Conservation (phyloP, 78 protist genomes). For the Planoprotostelium fungivorum region DNA sequence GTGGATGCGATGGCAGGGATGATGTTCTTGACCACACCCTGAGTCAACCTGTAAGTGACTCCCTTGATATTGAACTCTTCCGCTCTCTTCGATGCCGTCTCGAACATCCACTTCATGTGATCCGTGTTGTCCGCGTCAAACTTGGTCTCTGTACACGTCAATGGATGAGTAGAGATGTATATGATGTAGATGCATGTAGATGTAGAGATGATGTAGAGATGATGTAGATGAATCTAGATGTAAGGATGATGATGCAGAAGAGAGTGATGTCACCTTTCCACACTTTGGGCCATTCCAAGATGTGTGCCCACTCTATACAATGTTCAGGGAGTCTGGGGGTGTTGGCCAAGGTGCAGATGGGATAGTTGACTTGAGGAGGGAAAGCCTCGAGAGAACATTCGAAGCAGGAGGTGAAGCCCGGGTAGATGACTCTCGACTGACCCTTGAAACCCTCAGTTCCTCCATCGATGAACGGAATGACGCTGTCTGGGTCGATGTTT, state of each 20-base stretch:
- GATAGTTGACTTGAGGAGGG: conserved; percentile 88
- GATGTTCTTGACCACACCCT: conserved; percentile 93
- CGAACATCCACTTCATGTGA: conserved; percentile 88
- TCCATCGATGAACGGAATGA: conserved; percentile 94
- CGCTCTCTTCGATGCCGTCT: conserved; percentile 79
- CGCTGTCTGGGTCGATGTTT: conserved; percentile 24
- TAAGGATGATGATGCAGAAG: too few relatives aligned
- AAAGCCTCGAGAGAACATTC: conserved; percentile 88
- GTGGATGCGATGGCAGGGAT: conserved; percentile 98
- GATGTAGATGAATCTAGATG: too few relatives aligned
- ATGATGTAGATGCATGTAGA: not conserved
- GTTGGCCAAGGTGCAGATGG: conserved; percentile 94
- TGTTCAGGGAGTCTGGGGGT: conserved; percentile 95
- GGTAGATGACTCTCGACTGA: conserved; percentile 90
- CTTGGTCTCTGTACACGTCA: not conserved
- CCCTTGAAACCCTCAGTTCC: conserved; percentile 98
- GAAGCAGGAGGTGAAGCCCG: conserved; percentile 85
- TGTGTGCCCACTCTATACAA: conserved; percentile 89
- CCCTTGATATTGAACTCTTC: conserved; percentile 85
- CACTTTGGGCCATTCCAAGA: conserved; percentile 4
- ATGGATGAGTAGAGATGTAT: not conserved
- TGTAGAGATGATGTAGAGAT: too few relatives aligned
- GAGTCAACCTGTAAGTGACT: conserved; percentile 82
- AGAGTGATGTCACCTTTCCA: not conserved
- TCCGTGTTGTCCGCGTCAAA: conserved; percentile 88